Evolutionary conservation across 108 stramenopile genomes (phyloP).

Genomic region (Stephanodiscus minutulus): DNA sequence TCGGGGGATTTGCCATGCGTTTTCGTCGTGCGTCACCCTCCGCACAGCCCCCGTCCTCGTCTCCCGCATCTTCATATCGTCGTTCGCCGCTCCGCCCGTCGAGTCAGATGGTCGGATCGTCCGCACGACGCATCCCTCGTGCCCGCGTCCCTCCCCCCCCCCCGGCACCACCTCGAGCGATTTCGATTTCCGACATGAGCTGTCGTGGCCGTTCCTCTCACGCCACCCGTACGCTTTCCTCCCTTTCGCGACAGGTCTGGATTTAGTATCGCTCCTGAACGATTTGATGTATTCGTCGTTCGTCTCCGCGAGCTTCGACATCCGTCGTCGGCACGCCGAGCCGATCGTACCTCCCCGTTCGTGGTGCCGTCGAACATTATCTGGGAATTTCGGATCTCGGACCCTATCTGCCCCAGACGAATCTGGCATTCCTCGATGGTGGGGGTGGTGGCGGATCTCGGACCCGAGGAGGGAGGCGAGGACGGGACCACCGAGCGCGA

Average conservation of each 20-base stretch:
- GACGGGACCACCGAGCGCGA: background rate
- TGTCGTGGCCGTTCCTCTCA: slow-evolving; percentile 36
- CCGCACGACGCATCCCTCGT: background rate
- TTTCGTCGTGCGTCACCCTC: background rate
- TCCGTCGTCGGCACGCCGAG: slow-evolving; percentile 16
- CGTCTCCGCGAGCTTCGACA: slow-evolving; percentile 34
- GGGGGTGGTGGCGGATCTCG: slow-evolving; percentile 14
- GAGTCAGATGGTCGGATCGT: background rate
- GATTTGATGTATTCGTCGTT: slow-evolving; percentile 45
- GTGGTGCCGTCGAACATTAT: slow-evolving; percentile 25
- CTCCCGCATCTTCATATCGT: background rate
- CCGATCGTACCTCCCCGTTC: slow-evolving; percentile 17
- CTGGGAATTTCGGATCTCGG: slow-evolving; percentile 33
- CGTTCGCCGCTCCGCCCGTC: background rate
- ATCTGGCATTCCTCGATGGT: slow-evolving; percentile 27
- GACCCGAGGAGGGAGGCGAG: slow-evolving; percentile 18
- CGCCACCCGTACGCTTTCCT: slow-evolving; percentile 29
- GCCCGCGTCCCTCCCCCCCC: background rate
- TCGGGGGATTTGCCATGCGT: background rate
- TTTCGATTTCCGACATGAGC: slow-evolving; percentile 28
- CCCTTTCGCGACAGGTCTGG: slow-evolving; percentile 18
- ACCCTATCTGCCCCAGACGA: slow-evolving; percentile 27
- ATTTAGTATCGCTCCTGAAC: slow-evolving; percentile 38
- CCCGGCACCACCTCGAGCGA: slow-evolving; percentile 1
- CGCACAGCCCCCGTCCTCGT: slow-evolving; percentile 8